Conservation (phyloP, 1,284 basidiomycete genomes). For the Pseudozyma sp. region DNA sequence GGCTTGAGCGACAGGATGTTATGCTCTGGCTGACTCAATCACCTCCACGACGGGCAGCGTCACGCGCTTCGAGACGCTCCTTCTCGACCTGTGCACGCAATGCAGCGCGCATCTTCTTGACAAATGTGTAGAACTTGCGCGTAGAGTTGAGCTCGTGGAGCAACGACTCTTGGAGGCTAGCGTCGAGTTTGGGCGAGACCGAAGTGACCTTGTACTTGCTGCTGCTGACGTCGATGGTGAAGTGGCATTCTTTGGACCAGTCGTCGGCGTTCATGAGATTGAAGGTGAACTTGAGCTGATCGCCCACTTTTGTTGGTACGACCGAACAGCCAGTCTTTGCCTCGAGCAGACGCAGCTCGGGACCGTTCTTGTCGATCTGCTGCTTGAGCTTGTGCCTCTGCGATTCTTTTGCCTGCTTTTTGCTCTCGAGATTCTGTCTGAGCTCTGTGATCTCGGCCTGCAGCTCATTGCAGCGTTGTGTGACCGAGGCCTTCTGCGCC, state of each 20-base stretch:
- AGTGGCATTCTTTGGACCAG: constrained; percentile 52
- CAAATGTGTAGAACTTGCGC: constrained; percentile 55
- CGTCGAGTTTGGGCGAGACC: constrained; percentile 33
- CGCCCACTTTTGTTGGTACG: constrained; percentile 47
- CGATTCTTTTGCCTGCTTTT: constrained; percentile 46
- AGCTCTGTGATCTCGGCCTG: constrained; percentile 56
- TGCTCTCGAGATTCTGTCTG: constrained; percentile 46
- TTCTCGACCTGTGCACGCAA: constrained; percentile 40
- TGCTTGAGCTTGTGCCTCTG: constrained; percentile 44
- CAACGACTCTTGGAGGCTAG: constrained; percentile 37
- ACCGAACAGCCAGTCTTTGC: constrained; percentile 53
- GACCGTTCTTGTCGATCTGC: constrained; percentile 56
- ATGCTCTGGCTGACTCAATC: constrained; percentile 6
- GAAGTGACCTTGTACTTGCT: constrained; percentile 44
- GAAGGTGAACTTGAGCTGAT: constrained; percentile 53
- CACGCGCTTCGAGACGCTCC: constrained; percentile 45
- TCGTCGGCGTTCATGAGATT: constrained; percentile 52
- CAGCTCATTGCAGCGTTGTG: constrained; percentile 49
- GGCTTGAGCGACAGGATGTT: not conserved
- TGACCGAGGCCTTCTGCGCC: constrained; percentile 52
- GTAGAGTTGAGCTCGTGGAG: constrained; percentile 50
- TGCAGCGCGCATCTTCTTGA: constrained; percentile 52
- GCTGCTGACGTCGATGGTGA: constrained; percentile 49
- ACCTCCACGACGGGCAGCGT: constrained; percentile 29
- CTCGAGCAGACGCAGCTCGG: constrained; percentile 55